Conservation (phyloP, 2,329 filamentous ascomycete genomes). For the Aspergillus alliaceus region DNA sequence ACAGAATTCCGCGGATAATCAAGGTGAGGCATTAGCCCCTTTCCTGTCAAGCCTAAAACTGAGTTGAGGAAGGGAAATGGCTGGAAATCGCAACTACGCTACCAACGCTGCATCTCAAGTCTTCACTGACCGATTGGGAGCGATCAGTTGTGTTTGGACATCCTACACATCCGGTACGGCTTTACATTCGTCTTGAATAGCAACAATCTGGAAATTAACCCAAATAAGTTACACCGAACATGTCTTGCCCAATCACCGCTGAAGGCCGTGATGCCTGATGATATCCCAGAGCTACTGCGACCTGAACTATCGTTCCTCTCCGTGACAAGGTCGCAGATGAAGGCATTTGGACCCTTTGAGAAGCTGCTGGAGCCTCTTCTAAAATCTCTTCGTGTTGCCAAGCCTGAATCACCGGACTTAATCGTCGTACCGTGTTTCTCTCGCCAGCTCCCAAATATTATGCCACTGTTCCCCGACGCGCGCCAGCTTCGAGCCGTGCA, state of each 20-base stretch:
- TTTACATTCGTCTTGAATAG: neutral
- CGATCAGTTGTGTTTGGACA: slow-evolving; percentile 17
- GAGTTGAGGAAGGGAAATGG: slow-evolving; percentile 9
- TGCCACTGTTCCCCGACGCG: slow-evolving; percentile 14
- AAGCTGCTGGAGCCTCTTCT: slow-evolving; percentile 17
- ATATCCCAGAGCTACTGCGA: slow-evolving; percentile 16
- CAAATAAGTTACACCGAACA: slow-evolving; percentile 18
- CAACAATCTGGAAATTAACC: neutral
- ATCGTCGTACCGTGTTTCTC: slow-evolving; percentile 19
- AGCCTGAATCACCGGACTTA: neutral
- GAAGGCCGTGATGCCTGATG: slow-evolving; percentile 4
- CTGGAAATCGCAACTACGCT: slow-evolving; percentile 3
- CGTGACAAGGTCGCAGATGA: slow-evolving; percentile 13
- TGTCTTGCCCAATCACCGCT: slow-evolving; percentile 15
- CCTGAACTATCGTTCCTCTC: slow-evolving; percentile 21
- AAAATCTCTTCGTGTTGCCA: slow-evolving; percentile 11
- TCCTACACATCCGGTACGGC: slow-evolving; percentile 18
- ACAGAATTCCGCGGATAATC: slow-evolving; percentile 11
- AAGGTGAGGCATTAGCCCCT: slow-evolving; percentile 6
- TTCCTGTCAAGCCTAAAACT: neutral
- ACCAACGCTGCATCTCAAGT: neutral
- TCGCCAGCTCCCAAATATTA: slow-evolving; percentile 19
- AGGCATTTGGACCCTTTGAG: slow-evolving; percentile 18
- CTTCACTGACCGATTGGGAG: slow-evolving; percentile 13
- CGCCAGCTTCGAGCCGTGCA: slow-evolving; percentile 7